Base-by-base conservation (phyloP, 1,284 basidiomycete species). In the Leccinum holopus region DNA sequence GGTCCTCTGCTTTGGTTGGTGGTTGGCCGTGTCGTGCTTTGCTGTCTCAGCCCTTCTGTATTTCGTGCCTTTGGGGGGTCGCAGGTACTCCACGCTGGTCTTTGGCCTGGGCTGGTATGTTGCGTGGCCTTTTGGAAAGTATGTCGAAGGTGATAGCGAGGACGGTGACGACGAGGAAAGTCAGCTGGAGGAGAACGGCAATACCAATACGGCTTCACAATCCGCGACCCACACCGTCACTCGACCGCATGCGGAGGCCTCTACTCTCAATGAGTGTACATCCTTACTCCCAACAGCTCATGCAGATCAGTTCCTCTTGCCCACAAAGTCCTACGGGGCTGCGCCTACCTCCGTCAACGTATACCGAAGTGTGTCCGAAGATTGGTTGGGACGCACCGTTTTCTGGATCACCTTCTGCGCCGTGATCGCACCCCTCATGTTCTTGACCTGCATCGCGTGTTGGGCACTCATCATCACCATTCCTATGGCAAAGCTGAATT, bases 61-160 rank as follows among this genome's bases (percentile, higher is more conserved):
- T 71, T 65, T 92, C 53, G 78, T 92, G 18, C 92, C 96, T 16
- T 78, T 83, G 57, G 96, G 96, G 14, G 93, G 95, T 18, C 85
- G 82, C 60, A 87, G 87, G 53, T 99, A 98, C 73, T 88, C 94
- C 3, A 86, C 86, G n/a, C 86, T 98, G 21, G 80, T 97, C 2
- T 95, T 89, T 71, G 97, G 97, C 25, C 80, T 99, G 11, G 96
- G 93, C 1, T 97, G 95, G 88, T 99, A 99, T 76, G 85, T 99
- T 61, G 86, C 89, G 39, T 99, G 97, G 97, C 97, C 97, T 1
- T 99, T 99, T 75, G 97, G 94, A 41, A 98, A 98, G 76, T 99
- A 98, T 72, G 94, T 99, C 62, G 96, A 98, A 76, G 94, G 95
- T 5, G 91, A 92, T 64, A 80, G 81, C 28, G 78, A 82, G 33